Evolutionary conservation across 2,329 filamentous ascomycete species (phyloP).

Genomic region (Alternaria sp.): DNA sequence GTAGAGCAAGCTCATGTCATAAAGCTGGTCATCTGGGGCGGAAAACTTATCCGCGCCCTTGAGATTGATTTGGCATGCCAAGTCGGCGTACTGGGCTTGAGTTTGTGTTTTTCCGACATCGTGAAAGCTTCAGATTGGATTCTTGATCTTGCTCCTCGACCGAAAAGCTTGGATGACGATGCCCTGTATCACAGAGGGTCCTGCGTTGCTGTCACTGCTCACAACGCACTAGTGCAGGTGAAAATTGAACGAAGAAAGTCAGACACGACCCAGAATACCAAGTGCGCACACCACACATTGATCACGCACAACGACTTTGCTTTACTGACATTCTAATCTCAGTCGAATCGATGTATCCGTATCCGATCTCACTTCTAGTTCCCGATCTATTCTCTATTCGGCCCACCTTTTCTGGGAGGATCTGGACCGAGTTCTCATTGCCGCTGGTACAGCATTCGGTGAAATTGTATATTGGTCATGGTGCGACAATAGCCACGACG

Average conservation of each 20-base stretch:
- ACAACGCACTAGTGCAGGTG: conserved; percentile 78
- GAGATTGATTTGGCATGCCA: conserved; percentile 30
- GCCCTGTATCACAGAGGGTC: conserved; percentile 10
- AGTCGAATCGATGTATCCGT: conserved; percentile 47
- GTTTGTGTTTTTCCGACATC: conserved; percentile 30
- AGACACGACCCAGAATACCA: conserved; percentile 4
- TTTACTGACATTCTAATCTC: conserved; percentile 9
- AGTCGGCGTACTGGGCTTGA: conserved; percentile 35
- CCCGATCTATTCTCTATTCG: conserved; percentile 87
- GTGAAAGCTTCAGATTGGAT: conserved; percentile 51
- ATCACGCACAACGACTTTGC: not conserved
- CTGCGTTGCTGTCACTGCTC: conserved; percentile 72
- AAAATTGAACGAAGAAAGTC: conserved; percentile 26
- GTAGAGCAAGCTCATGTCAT: conserved; percentile 29
- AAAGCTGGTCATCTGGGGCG: conserved; percentile 50
- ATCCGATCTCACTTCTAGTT: conserved; percentile 66
- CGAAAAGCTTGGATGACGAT: conserved; percentile 21
- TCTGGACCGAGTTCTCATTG: conserved; percentile 71
- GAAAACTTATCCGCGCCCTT: conserved; percentile 59
- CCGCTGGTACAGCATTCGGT: conserved; percentile 91
- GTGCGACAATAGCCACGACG: conserved; percentile 44
- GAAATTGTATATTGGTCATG: conserved; percentile 92
- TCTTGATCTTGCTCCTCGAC: conserved; percentile 40
- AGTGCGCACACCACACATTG: conserved; percentile 9
- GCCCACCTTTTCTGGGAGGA: conserved; percentile 74